Evolutionary conservation across 2,329 filamentous ascomycete species (phyloP).

Genomic region (Chrysoporthe puriensis): DNA sequence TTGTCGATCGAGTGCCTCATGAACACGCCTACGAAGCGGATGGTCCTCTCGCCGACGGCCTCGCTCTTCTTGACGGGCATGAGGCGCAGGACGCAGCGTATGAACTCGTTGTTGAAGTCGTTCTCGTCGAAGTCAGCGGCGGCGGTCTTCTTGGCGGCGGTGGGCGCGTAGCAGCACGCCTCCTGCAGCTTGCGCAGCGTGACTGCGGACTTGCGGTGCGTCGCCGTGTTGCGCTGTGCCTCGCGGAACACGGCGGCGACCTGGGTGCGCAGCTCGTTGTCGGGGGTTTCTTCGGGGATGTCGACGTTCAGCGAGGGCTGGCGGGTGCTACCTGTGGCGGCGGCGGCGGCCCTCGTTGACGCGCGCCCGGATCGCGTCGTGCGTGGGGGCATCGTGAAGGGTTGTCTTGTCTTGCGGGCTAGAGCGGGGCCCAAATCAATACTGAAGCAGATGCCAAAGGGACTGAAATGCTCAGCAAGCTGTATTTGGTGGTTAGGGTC

Average conservation of each 20-base stretch:
- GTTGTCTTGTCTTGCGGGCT: constrained; percentile 24
- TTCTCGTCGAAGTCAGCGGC: constrained; percentile 76
- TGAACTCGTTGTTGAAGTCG: constrained; percentile 86
- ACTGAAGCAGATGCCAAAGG: constrained; percentile 27
- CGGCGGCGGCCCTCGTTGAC: constrained; percentile 46
- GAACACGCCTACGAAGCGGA: constrained; percentile 88
- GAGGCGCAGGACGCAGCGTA: constrained; percentile 78
- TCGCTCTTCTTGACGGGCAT: constrained; percentile 93
- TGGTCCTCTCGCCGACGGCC: constrained; percentile 79
- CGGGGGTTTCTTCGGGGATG: constrained; percentile 72
- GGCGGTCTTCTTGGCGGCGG: constrained; percentile 53
- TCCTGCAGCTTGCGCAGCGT: constrained; percentile 91
- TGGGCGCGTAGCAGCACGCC: constrained; percentile 71
- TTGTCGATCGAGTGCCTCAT: constrained; percentile 72
- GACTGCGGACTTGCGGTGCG: constrained; percentile 86
- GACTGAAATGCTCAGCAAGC: constrained; percentile 7
- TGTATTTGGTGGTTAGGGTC: background rate
- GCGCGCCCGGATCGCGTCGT: constrained; percentile 51
- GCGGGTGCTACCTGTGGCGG: constrained; percentile 44
- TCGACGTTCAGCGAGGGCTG: constrained; percentile 49
- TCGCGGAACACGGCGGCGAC: constrained; percentile 75
- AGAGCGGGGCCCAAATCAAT: constrained; percentile 28
- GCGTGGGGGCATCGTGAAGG: constrained; percentile 52
- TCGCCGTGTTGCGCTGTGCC: constrained; percentile 86
- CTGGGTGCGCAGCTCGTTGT: constrained; percentile 72